Evolutionary conservation across 495 filamentous ascomycete species (phyloP).

Genomic region (Penicillium argentinense): DNA sequence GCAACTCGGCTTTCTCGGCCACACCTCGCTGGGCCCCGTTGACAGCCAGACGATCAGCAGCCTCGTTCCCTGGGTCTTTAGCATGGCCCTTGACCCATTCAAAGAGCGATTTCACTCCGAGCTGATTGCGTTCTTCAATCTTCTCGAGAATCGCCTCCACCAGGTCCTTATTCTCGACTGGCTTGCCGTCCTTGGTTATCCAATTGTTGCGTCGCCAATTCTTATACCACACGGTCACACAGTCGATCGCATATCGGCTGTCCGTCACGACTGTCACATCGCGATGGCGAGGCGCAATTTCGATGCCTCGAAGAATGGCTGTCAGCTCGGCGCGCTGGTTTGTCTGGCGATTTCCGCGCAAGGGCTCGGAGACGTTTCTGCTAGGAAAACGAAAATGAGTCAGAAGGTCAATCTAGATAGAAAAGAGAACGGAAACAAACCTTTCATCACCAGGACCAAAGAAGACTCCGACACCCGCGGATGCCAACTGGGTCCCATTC

Average conservation of each 20-base stretch:
- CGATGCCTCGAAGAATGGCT: conserved; percentile 79
- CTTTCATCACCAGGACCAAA: conserved; percentile 73
- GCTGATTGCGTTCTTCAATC: conserved; percentile 66
- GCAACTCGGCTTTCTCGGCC: conserved; percentile 28
- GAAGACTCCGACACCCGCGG: conserved; percentile 84
- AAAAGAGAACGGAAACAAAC: conserved; percentile 44
- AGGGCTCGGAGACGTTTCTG: conserved; percentile 83
- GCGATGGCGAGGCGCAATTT: conserved; percentile 65
- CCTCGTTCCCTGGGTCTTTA: conserved; percentile 67
- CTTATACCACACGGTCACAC: conserved; percentile 79
- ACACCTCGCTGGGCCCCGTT: conserved; percentile 48
- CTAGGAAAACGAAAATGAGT: conserved; percentile 32
- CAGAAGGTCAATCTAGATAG: conserved; percentile 10
- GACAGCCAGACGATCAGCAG: conserved; percentile 79
- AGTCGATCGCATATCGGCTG: conserved; percentile 84
- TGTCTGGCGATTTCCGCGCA: conserved; percentile 74
- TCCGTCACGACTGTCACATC: conserved; percentile 75
- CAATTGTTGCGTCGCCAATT: conserved; percentile 81
- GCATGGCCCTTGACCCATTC: conserved; percentile 87
- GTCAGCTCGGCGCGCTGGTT: conserved; percentile 95
- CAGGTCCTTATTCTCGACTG: conserved; percentile 84
- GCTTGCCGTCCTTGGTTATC: conserved; percentile 65
- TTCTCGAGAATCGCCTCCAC: conserved; percentile 68
- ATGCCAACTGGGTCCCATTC: conserved; percentile 72
- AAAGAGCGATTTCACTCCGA: conserved; percentile 65